Conservation (phyloP, 176 grass and related monocot species). For the Calamus simplicifolius region DNA sequence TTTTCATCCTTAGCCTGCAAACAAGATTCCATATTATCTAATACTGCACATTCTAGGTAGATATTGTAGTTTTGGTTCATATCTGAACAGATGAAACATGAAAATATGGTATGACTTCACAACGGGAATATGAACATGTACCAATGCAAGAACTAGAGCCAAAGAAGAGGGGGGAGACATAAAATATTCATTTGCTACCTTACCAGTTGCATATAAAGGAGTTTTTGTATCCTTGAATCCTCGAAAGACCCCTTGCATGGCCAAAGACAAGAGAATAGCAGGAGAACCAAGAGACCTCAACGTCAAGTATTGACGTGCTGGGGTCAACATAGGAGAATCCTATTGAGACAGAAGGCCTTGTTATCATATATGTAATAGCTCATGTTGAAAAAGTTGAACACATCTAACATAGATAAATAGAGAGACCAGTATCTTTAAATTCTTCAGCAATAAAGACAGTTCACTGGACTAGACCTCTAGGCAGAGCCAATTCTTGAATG, state of each 20-base stretch:
- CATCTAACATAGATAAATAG: neutral
- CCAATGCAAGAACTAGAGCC: too few relatives aligned
- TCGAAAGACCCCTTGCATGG: slow-evolving; percentile 83
- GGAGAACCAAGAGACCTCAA: slow-evolving; percentile 86
- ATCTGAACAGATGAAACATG: too few relatives aligned
- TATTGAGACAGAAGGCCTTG: slow-evolving; percentile 24
- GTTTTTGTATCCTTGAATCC: slow-evolving; percentile 95
- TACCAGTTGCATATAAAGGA: slow-evolving; percentile 78
- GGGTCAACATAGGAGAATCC: slow-evolving; percentile 64
- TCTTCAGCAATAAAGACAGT: too few relatives aligned
- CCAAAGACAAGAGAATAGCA: slow-evolving; percentile 74
- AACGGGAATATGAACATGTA: too few relatives aligned
- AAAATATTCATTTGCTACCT: neutral
- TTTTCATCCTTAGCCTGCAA: too few relatives aligned
- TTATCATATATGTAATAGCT: neutral
- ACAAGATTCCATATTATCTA: too few relatives aligned
- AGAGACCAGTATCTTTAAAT: slow-evolving; percentile 26
- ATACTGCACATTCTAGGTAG: too few relatives aligned
- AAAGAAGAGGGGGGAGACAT: too few relatives aligned
- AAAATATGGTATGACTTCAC: too few relatives aligned
- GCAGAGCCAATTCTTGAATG: too few relatives aligned
- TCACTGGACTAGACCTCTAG: too few relatives aligned
- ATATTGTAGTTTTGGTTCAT: too few relatives aligned
- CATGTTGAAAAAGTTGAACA: neutral
- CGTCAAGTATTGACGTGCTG: slow-evolving; percentile 63